Base-by-base conservation (phyloP, 495 filamentous ascomycete genomes). In the Podospora fimiseda region DNA sequence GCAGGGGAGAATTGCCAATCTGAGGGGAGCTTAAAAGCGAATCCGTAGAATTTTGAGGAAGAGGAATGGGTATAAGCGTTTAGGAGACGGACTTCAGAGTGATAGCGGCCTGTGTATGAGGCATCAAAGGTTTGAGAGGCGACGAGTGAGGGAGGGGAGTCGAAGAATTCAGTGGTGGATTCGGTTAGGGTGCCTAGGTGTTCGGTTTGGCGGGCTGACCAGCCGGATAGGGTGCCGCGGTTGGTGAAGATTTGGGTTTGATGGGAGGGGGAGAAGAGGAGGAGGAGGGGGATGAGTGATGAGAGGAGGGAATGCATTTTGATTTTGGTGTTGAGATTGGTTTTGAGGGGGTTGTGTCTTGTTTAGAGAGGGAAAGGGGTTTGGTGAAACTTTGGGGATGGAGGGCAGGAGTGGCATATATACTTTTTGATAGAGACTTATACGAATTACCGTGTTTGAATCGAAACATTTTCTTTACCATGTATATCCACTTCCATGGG, bases 41-140 rank as follows among this genome's bases (percentile, higher is more conserved):
- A 82, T 9, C 79, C 78, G 63, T 82, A 82, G 64, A 75, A 78
- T 1, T 72, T 75, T 8, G 65, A 68, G 47, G 80, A n/a, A n/a
- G n/a, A 71, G 36, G 75, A 76, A 39, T 68, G 72, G 43, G 68
- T 60, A 57, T 80, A 80, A 7, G 66, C 77, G 53, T 72, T 61
- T 55, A 70, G 59, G 36, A 74, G 68, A 41, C 67, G 66, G 4
- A 71, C 71, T 55, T 82, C 79, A n/a, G 79, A 76, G 61, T 82
- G 79, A 61, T 78, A 82, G 4, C 78, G 78, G 9, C 72, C 77
- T 5, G 37, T 61, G 55, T 74, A 80, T 51, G 48, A 58, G 2
- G 73, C 40, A 53, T 74, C 71, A 62, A 76, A 78, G 43, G 70
- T 68, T 48, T 82, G 79, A 6, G 70, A 77, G 70, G 77, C 74